Evolutionary conservation across 2,329 filamentous ascomycete species (phyloP).

Genomic region (Alternaria metachromatica): DNA sequence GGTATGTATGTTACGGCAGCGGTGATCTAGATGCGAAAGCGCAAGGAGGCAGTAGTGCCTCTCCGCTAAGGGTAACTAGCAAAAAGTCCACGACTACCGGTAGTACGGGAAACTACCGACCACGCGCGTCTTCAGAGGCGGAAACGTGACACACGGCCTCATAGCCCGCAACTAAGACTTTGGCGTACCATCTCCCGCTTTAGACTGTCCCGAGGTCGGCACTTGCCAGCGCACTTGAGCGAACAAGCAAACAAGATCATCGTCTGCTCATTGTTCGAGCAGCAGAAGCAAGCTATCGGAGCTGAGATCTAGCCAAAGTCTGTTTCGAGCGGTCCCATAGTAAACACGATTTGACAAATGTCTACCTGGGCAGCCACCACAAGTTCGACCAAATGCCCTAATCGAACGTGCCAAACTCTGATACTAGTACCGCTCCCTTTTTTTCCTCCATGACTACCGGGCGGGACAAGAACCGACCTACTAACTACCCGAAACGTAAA

Average conservation of each 20-base stretch:
- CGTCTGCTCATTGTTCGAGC: background rate
- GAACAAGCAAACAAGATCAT: background rate
- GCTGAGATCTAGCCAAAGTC: background rate
- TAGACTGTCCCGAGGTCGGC: background rate
- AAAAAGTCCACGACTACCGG: background rate
- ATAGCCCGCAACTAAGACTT: background rate
- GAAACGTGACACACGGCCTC: background rate
- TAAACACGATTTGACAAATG: background rate
- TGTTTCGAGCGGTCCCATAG: background rate
- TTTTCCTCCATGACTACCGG: background rate
- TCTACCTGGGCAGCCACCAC: background rate
- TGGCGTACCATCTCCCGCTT: background rate
- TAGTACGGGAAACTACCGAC: background rate
- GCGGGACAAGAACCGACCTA: background rate
- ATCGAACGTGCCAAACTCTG: background rate
- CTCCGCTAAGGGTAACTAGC: background rate
- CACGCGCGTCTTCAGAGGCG: background rate
- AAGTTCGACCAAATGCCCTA: background rate
- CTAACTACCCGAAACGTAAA: background rate
- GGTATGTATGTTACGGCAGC: background rate
- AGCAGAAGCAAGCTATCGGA: background rate
- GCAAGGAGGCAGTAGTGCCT: background rate
- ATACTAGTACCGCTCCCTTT: background rate
- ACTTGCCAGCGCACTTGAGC: background rate
- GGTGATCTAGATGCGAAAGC: background rate